Evolutionary conservation across 495 filamentous ascomycete genomes (phyloP), one percentile per base, ranked within the genome.

Genomic region (Geoglossum glabrum): DNA sequence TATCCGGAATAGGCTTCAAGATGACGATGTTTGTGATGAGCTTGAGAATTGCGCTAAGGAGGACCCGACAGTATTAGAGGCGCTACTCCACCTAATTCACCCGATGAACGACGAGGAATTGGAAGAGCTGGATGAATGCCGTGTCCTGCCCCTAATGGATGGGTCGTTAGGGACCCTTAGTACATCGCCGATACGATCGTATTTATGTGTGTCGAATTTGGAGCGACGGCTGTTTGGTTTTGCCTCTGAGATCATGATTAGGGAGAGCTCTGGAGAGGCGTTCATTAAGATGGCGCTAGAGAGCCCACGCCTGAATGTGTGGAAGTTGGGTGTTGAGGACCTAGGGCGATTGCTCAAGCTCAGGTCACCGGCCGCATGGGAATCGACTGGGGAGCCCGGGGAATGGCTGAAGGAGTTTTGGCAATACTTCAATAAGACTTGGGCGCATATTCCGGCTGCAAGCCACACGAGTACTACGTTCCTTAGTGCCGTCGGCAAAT

Each of bases 91-190:
- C 4, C 11, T 50, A 25, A 50, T 50, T 17, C 7, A 17, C 8
- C 36, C 36, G 26, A 6, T 3, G 9, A 7, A 3, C 9, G 46
- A 26, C 46, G 8, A 1, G 6, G 46, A 50, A 9, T 7, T 4
- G 43, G 46, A 50, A 17, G 26, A 50, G n/a, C n/a, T 50, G 1
- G 6, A 50, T 10, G n/a, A 17, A 1, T 50, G 46, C 46, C 46
- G 61, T 23, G 58, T 70, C 49, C n/a, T 72, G 15, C 70, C 66
- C 19, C 63, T 68, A 7, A 60, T 61, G 21, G 57, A 67, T 38
- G 57, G 60, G 33, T 64, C 58, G 9, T 50, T 71, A 1, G 68
- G 62, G 13, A 63, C 54, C 61, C 49, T 38, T 25, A 56, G 25
- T 27, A 3, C n/a, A 17, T n/a, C 46, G 4, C 4, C 1, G 3